Base-by-base conservation (phyloP, 495 filamentous ascomycete species). In the Tuber umbilicatum region DNA sequence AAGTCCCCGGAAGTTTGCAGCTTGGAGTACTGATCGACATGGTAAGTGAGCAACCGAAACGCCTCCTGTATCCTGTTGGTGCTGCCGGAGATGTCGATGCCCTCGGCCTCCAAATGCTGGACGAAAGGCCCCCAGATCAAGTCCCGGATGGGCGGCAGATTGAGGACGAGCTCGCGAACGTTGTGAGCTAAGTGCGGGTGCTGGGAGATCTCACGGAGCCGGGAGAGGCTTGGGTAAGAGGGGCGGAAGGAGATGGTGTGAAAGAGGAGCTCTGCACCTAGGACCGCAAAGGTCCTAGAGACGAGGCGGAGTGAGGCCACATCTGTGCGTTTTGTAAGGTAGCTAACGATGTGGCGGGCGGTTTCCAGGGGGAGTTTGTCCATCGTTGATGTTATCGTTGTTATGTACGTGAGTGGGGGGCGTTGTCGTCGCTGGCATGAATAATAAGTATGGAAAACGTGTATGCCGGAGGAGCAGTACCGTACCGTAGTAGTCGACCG, bases 161-260 rank as follows among this genome's bases (percentile, higher is more conserved):
- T 69, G 21, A 75, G n/a, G 40, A 50, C 42, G 17, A 75, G 41
- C 42, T 68, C 45, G 37, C 37, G 73, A 27, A 75, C 40, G 7
- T 50, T 41, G 23, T 45, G 17, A 27, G 74, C 74, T 31, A 76
- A 35, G 42, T 76, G 38, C 19, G 64, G 68, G 23, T 37, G 68
- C 21, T 39, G 31, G 73, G 72, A 75, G 50, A 76, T 19, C 37
- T 40, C 10, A 42, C 35, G 42, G 60, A 76, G 73, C 19, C 74
- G 74, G 41, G 39, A 42, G 60, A 75, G 74, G 42, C 74, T 76
- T 14, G 27, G 60, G 68, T 68, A 73, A 1, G 74, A 75, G 14
- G 74, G 74, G 72, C 47, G 74, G 37, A 76, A 43, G 38, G 73
- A 64, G n/a, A 76, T 69, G n/a, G 74, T 76, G 37, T 76, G 73